Evolutionary conservation across 1,284 basidiomycete species (phyloP), one percentile per base, ranked within the genome.

Genomic region (Boletus sp.): DNA sequence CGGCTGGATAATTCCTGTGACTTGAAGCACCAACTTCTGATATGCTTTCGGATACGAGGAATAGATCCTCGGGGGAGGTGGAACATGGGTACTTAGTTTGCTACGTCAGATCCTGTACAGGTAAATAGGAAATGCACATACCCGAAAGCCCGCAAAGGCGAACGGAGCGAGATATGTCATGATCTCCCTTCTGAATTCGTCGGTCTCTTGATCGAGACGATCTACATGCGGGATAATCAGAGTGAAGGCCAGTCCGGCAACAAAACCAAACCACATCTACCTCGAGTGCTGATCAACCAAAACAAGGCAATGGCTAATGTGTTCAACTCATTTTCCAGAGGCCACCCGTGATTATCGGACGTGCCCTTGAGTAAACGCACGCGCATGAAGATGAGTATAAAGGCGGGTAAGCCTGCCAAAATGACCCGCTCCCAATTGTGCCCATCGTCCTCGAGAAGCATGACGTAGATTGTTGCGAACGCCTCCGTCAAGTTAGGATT

Each of bases 371-470:
- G 71, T 15, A 84, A 65, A 31, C 75, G 73, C 11, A 70, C 58
- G 29, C 70, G 67, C 33, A 85, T 58, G 57, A 76, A 82, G 1
- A 45, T 58, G 35, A 73, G 65, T 20, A 84, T 70, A 54, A 84
- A 78, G 0, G 60, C 48, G 4, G 75, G 72, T 7, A 83, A 65
- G 42, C 73, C 73, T 4, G 78, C 80, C 65, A 77, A 75, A 39
- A 77, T 61, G n/a, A 88, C 73, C 61, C 84, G 84, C 31, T 74
- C 72, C 35, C 77, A 61, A 67, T 88, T 89, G 65, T 78, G 79
- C 41, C 78, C 80, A 55, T 86, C 68, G 73, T 83, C 77, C 72
- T 84, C 74, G 58, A 84, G 67, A 65, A 86, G 71, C 84, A 90
- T 86, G 51, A 83, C 67, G 64, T 85, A 87, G 27, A 84, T 75